Evolutionary conservation across 176 grass and related monocot species (phyloP), one percentile per base, ranked within the genome.

Genomic region (Metroxylon sagu): DNA sequence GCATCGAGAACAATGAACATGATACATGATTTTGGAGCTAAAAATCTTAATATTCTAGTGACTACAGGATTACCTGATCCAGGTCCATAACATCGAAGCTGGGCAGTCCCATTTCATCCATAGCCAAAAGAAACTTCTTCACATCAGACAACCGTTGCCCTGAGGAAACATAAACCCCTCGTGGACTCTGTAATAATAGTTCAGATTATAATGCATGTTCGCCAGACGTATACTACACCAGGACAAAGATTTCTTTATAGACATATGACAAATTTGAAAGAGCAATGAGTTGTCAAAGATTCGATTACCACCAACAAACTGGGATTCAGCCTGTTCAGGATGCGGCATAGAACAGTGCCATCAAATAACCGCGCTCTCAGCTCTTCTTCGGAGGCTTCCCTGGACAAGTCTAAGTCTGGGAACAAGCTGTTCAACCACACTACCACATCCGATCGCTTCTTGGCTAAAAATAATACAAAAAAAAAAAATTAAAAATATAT

Each of bases 361-460:
- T 66, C 64, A 50, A 66, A 29, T 26, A 66, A 50, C 26, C 7
- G 16, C 8, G 64, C 64, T 54, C 50, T 66, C 25, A 66, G 50
- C 29, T 53, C 64, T 14, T 66, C 64, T 12, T 66, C 50, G 2
- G 64, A 66, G 23, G 50, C 12, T 29, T 66, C 64, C 26, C 18
- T 16, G 12, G 64, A 26, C 50, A 53, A 31, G 18, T 66, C 19
- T 18, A 66, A 53, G 28, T 66, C 64, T 18, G 16, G 50, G 26
- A 66, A 66, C 49, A 66, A 50, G 26, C 64, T 53, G 29, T 55
- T 67, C 65, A 67, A 43, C 65, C 65, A 67, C 8, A 18, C 29
- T 19, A 56, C 35, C 29, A 25, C 65, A 48, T 56, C 52, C 1
- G 29, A 14, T 56, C 29, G 51, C 51, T 21, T 68, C 51, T 54